A percentile compares a stretch with the other conserved stretches of the same genome.
Evolutionary conservation across 441 rosid genomes (phyloP).

Genomic region (Adansonia madagascariensis): DNA sequence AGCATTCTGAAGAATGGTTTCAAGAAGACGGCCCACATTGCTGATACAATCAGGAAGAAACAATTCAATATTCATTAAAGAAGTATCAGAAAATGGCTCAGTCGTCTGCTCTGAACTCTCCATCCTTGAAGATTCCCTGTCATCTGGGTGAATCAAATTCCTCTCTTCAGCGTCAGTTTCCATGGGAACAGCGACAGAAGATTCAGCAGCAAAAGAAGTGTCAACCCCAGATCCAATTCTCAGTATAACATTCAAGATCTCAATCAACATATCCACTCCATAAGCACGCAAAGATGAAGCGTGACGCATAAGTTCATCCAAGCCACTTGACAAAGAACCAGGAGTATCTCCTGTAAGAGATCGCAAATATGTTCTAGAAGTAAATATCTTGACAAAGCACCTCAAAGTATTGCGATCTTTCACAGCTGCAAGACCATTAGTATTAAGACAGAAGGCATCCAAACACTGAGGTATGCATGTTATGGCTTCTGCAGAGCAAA

Average conservation of each 20-base stretch:
- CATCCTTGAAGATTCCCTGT: slow-evolving; percentile 48
- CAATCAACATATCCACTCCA: slow-evolving; percentile 94
- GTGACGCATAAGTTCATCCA: slow-evolving; percentile 96
- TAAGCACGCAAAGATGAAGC: slow-evolving; percentile 81
- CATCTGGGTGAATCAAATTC: slow-evolving; percentile 43
- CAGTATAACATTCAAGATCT: slow-evolving; percentile 66
- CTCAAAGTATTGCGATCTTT: slow-evolving; percentile 83
- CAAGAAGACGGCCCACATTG: slow-evolving; percentile 90
- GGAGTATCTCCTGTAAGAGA: slow-evolving; percentile 86
- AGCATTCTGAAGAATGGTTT: slow-evolving; percentile 95
- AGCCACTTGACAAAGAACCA: slow-evolving; percentile 82
- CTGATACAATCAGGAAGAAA: slow-evolving; percentile 86
- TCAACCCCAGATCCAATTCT: slow-evolving; percentile 76
- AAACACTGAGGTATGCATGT: slow-evolving; percentile 97
- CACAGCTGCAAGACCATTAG: slow-evolving; percentile 88
- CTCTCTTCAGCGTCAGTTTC: slow-evolving; percentile 83
- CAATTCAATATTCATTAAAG: slow-evolving; percentile 56
- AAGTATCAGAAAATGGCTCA: slow-evolving; percentile 64
- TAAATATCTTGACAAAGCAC: slow-evolving; percentile 91
- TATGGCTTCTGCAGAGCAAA: slow-evolving; percentile 95
- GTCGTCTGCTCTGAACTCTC: slow-evolving; percentile 54
- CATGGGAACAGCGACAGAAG: slow-evolving; percentile 80
- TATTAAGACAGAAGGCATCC: slow-evolving; percentile 95
- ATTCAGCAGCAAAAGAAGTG: slow-evolving; percentile 49
- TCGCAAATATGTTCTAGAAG: slow-evolving; percentile 74